phyloP scores from a whole-genome alignment of 2,329 filamentous ascomycete genomes.

The Chaetothyriales sp. region DNA sequence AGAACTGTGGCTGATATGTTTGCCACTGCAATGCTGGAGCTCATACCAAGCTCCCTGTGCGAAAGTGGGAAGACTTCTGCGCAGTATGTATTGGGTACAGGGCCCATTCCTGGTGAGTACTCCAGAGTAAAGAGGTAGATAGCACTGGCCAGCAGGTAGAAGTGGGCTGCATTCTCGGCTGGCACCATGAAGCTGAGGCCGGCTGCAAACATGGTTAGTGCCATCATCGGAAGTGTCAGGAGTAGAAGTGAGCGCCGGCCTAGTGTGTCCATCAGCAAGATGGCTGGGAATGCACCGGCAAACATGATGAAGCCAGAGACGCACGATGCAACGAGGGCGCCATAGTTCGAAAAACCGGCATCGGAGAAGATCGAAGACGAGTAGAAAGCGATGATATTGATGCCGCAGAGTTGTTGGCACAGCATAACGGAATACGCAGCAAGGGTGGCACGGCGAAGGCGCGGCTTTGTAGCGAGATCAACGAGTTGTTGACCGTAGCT shows the following conservation, averaged over 20 bases:
- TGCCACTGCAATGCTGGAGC: slow-evolving; percentile 26
- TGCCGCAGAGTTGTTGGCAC: slow-evolving; percentile 25
- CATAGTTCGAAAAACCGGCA: slow-evolving; percentile 31
- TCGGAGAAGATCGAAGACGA: slow-evolving; percentile 34
- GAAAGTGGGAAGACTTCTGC: slow-evolving; percentile 42
- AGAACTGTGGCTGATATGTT: slow-evolving; percentile 28
- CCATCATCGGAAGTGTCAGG: slow-evolving; percentile 44
- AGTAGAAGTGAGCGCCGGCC: slow-evolving; percentile 43
- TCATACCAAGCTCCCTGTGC: slow-evolving; percentile 35
- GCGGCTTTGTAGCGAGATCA: slow-evolving; percentile 21
- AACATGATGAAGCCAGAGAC: slow-evolving; percentile 52
- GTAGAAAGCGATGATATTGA: slow-evolving; percentile 10
- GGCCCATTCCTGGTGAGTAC: slow-evolving; percentile 36
- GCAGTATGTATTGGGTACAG: slow-evolving; percentile 37
- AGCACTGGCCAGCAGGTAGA: slow-evolving; percentile 15
- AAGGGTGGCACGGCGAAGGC: slow-evolving; percentile 19
- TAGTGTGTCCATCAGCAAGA: slow-evolving; percentile 46
- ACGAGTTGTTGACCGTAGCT: slow-evolving; percentile 20
- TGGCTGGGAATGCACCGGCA: slow-evolving; percentile 46
- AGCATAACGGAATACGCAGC: slow-evolving; percentile 22
- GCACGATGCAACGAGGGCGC: slow-evolving; percentile 39
- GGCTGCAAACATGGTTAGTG: slow-evolving; percentile 25
- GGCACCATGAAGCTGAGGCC: slow-evolving; percentile 29
- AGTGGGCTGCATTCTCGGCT: slow-evolving; percentile 11
- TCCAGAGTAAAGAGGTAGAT: slow-evolving; percentile 17